Conservation (phyloP, 2,329 filamentous ascomycete species). For the Verticillium zaregamsianum region DNA sequence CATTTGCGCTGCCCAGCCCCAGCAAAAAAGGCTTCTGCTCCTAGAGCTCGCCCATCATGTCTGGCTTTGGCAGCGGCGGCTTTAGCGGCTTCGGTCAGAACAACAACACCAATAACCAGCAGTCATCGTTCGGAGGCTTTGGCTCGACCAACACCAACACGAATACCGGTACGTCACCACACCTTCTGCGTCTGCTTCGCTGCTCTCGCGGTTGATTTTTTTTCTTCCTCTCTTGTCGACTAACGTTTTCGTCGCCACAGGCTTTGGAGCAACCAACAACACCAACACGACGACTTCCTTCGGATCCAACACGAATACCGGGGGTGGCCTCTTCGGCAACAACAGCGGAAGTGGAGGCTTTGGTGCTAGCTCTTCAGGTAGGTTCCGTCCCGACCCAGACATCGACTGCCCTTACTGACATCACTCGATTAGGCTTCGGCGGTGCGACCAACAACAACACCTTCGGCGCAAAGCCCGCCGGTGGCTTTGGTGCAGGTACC, state of each 20-base stretch:
- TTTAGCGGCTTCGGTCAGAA: slow-evolving; percentile 56
- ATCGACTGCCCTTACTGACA: not conserved
- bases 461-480: slow-evolving; percentile 40
- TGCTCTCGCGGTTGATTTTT: not conserved
- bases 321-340: slow-evolving; percentile 23
- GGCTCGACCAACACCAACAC: slow-evolving; percentile 31
- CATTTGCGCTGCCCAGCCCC: not conserved
- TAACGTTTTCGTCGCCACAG: not conserved
- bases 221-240: not conserved
- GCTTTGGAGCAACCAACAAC: slow-evolving; percentile 38
- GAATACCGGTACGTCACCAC: slow-evolving; percentile 18
- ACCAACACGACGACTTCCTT: slow-evolving; percentile 13
- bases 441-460: slow-evolving; percentile 21
- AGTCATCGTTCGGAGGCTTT: slow-evolving; percentile 53
- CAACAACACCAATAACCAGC: slow-evolving; percentile 47
- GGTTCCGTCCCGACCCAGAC: not conserved
- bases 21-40: not conserved
- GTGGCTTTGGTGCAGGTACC: slow-evolving; percentile 41
- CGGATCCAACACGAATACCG: not conserved
- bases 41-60: slow-evolving; percentile 37
- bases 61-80: slow-evolving; percentile 46
- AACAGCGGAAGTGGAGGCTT: slow-evolving; percentile 5
- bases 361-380: not conserved
- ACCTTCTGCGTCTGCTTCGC: not conserved
- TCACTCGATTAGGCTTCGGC: slow-evolving; percentile 28